These are phyloP conservation scores for Plasmodium gonderi DNA, from an alignment of 169 alveolate genomes.

Conservation along the genomic window DNA sequence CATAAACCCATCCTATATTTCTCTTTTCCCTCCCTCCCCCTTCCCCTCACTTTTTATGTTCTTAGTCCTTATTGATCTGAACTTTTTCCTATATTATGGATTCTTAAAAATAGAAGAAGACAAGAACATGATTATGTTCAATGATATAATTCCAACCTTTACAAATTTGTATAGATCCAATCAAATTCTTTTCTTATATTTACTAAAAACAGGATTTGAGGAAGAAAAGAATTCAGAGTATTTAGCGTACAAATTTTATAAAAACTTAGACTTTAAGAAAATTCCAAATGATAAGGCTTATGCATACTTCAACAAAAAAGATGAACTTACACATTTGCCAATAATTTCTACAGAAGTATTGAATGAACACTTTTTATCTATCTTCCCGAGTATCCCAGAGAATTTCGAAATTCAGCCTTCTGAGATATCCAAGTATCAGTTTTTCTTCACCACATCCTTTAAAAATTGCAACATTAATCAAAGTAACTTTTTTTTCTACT, in stretches of 20 bases:
- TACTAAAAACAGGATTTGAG: constrained; percentile 27
- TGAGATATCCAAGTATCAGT: not conserved
- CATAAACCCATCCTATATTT: not conserved
- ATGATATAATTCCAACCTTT: constrained; percentile 13
- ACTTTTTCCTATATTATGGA: constrained; percentile 37
- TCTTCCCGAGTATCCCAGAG: not conserved
- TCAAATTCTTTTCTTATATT: constrained; percentile 12
- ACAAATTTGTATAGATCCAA: constrained; percentile 47
- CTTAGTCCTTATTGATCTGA: constrained; percentile 20
- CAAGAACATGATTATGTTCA: not conserved
- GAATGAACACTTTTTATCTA: not conserved
- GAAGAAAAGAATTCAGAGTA: not conserved
- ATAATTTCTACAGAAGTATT: not conserved
- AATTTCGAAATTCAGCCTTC: not conserved
- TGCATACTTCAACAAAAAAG: not conserved
- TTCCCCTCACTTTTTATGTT: not conserved
- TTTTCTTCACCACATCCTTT: constrained; percentile 19
- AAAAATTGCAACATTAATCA: constrained; percentile 63
- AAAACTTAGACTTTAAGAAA: not conserved
- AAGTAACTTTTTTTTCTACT: too few relatives aligned
- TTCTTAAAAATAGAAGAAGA: constrained; percentile 29
- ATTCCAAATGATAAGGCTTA: not conserved
- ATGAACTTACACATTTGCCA: not conserved
- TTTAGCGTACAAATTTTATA: not conserved
- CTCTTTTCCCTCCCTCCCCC: not conserved